Evolutionary conservation across 768 basidiomycete species (phyloP), one percentile per base, ranked within the genome.

Genomic region (Pleurotus tuber-regium): DNA sequence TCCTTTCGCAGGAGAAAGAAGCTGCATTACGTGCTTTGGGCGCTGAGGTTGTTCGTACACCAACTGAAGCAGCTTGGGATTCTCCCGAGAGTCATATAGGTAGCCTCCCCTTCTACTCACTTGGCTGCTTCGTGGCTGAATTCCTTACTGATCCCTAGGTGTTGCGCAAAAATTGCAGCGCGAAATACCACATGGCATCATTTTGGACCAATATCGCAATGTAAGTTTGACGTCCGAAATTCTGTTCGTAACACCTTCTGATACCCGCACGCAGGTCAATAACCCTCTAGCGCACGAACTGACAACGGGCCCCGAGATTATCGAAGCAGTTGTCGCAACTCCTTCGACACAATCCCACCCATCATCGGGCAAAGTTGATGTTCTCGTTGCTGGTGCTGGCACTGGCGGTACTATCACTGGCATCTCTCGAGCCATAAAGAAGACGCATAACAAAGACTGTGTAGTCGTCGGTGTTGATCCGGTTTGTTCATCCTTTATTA

Each of bases 371-470:
- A 86, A 87, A 64, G 83, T 98, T 19, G 87, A 95, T 63, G 86
- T 83, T 1, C 71, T 98, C 43, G 68, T 97, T 18, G 91, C 86
- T 6, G 85, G 91, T 2, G 91, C 95, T 8, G 97, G 97, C 11
- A 99, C 97, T 1, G 96, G 97, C 11, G 96, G 96, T 9, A 98
- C 96, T 1, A 71, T 99, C 54, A 91, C 90, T n/a, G 96, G 96
- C 1, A 65, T 90, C 42, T 86, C 90, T 14, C 77, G 85, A 12
- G 87, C 87, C 2, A 71, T 96, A 59, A 90, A 89, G 76, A 87
- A 83, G 65, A 72, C 68, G 8, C 88, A 92, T 62, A 94, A 94
- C 60, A 68, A 78, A 23, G 72, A 81, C 2, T 86, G 84, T 59
- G 67, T 84, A 14, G 78, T 97, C 14, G 79, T 99, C n/a, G 95